Evolutionary conservation across 2,329 filamentous ascomycete species (phyloP).

Genomic region (Colletotrichum simmondsii): DNA sequence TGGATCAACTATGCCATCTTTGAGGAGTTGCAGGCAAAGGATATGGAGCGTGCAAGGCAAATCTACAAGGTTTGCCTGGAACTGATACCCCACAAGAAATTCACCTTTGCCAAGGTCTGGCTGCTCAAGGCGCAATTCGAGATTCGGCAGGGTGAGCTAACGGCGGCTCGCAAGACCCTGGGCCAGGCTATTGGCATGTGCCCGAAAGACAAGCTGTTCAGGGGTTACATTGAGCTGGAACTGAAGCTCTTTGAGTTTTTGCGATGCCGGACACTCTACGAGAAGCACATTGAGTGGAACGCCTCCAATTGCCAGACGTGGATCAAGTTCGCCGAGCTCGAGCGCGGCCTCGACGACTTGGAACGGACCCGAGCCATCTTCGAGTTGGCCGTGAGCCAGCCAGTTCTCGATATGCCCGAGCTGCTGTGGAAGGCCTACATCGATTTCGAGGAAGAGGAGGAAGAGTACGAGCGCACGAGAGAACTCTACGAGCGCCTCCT

Average conservation of each 20-base stretch:
- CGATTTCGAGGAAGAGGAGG: constrained; percentile 97
- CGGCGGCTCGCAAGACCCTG: constrained; percentile 85
- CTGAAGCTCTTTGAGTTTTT: constrained; percentile 94
- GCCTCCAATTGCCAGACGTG: constrained; percentile 90
- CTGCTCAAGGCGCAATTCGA: constrained; percentile 94
- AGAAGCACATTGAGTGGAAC: constrained; percentile 95
- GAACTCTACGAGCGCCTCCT: constrained; percentile 89
- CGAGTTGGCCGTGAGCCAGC: constrained; percentile 86
- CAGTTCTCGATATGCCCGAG: constrained; percentile 94
- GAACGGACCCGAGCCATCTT: constrained; percentile 91
- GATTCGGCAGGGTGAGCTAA: constrained; percentile 84
- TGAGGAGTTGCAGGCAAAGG: constrained; percentile 89
- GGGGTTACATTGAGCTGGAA: constrained; percentile 92
- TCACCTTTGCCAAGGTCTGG: constrained; percentile 98
- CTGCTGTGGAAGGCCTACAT: constrained; percentile 98
- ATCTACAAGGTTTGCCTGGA: constrained; percentile 91
- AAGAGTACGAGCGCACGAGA: constrained; percentile 86
- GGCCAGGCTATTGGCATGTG: constrained; percentile 93
- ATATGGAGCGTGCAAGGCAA: constrained; percentile 82
- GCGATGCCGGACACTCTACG: constrained; percentile 89
- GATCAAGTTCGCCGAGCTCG: constrained; percentile 96
- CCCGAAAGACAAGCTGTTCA: constrained; percentile 95
- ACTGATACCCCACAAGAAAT: constrained; percentile 93
- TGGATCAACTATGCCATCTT: constrained; percentile 98
- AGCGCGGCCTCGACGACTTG: constrained; percentile 89